Evolutionary conservation across 192 early-diverging fungal species (phyloP).

Genomic region (Entophlyctis luteolus): DNA sequence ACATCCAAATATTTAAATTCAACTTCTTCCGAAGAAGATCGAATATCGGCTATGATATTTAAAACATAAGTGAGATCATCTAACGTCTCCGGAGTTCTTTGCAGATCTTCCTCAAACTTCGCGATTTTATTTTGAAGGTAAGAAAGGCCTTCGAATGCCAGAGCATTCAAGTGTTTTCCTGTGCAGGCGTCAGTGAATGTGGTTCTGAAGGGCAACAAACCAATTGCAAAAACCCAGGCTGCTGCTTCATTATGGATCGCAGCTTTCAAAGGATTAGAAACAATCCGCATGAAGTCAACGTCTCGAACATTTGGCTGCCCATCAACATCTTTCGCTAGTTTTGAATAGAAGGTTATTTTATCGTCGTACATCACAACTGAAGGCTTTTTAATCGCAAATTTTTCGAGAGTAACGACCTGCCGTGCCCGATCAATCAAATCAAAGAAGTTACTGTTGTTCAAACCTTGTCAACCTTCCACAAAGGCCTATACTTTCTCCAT

Average conservation of each 20-base stretch:
- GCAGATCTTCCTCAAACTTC: constrained; percentile 50
- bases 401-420: constrained; percentile 57
- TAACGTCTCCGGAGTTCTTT: constrained; percentile 43
- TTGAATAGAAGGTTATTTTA: constrained; percentile 58
- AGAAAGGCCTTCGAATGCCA: constrained; percentile 43
- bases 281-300: constrained; percentile 56
- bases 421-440: background rate
- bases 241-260: constrained; percentile 54
- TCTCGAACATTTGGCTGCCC: constrained; percentile 43
- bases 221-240: constrained; percentile 55
- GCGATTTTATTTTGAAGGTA: constrained; percentile 32
- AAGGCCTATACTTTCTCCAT: constrained; percentile 57
- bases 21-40: constrained; percentile 51
- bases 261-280: constrained; percentile 46
- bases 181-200: background rate
- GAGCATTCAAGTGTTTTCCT: constrained; percentile 54
- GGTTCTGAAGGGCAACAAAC: constrained; percentile 4
- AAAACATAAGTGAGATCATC: constrained; percentile 62
- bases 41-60: constrained; percentile 56
- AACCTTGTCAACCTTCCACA: constrained; percentile 67
- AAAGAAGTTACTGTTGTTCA: background rate
- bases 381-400: constrained; percentile 64
- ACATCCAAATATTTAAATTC: constrained; percentile 53
- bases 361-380: constrained; percentile 54
- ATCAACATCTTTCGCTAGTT: constrained; percentile 57